Evolutionary conservation across 257 asterid species (phyloP), one percentile per base, ranked within the genome.

Genomic region (Verbascum thapsus): DNA sequence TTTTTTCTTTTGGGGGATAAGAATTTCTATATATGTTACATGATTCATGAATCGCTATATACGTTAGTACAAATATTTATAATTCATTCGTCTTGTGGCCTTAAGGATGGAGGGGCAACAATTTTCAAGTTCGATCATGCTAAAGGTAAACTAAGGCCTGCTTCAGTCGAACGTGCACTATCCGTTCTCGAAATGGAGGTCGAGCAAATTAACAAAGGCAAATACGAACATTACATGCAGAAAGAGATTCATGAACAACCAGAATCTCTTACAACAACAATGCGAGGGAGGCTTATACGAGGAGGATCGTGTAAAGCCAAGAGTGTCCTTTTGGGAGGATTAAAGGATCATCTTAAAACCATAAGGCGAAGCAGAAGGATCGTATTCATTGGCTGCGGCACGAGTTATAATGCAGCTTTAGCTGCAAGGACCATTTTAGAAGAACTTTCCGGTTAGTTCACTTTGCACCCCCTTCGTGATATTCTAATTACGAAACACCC

Each of bases 191-290:
- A 89, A 74, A 85, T 92, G 97, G 99, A 92, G 78, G 99, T 89
- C 58, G 96, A 92, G 76, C 99, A 89, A 81, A 87, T 92, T 73
- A 89, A 92, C 51, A 92, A 89, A 82, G 99, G 99, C 44, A 89
- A 83, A 41, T 92, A 89, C 50, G 94, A 92, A 72, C 96, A 92
- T 68, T 92, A 92, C 75, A 92, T 92, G 99, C 96, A 92, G 81
- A 92, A 92, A 78, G 99, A 92, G 76, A 92, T 92, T 74, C 99
- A 92, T 6, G 99, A 92, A 78, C 99, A 92, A 66, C 88, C 99
- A 19, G 96, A 89, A 74, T 92, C 99, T 58, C 81, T 92, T 49
- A 92, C 77, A 22, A 92, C 97, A 20, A 89, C 99, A 54, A 89
- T 92, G 99, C 76, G 97, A 78, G 99, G 99, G 63, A 83, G 99